A percentile compares a stretch with the other conserved stretches of the same genome.
phyloP scores from a whole-genome alignment of 2,329 filamentous ascomycete species.

The Fusarium sp. region DNA sequence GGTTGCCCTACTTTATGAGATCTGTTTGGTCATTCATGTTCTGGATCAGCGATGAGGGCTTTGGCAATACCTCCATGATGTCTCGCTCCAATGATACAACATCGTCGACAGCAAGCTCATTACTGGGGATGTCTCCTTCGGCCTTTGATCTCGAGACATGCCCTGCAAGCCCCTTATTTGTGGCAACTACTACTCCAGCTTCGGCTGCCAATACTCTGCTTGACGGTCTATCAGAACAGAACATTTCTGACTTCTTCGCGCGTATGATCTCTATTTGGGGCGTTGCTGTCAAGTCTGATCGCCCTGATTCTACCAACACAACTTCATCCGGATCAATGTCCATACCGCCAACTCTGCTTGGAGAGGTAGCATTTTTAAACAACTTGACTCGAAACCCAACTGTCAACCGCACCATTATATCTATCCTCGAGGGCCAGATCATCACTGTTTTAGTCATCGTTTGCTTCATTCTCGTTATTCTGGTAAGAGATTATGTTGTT shows the following conservation, averaged over 20 bases:
- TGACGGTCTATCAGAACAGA: slow-evolving; percentile 46
- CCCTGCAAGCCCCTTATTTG: slow-evolving; percentile 52
- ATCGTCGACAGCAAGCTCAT: slow-evolving; percentile 17
- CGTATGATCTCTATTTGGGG: slow-evolving; percentile 48
- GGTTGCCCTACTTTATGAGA: slow-evolving; percentile 90
- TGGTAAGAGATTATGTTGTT: slow-evolving; percentile 97
- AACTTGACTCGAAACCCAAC: slow-evolving; percentile 75
- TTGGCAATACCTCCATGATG: slow-evolving; percentile 54
- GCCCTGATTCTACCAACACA: slow-evolving; percentile 24
- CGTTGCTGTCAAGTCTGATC: slow-evolving; percentile 40
- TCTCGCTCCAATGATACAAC: slow-evolving; percentile 42
- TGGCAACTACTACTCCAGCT: slow-evolving; percentile 49
- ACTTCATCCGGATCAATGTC: slow-evolving; percentile 23
- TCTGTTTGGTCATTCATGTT: slow-evolving; percentile 94
- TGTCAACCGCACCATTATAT: slow-evolving; percentile 83
- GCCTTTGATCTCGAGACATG: slow-evolving; percentile 48
- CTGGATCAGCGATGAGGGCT: slow-evolving; percentile 87
- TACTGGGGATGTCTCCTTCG: slow-evolving; percentile 49
- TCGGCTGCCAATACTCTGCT: slow-evolving; percentile 49
- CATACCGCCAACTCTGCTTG: slow-evolving; percentile 57
- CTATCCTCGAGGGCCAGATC: slow-evolving; percentile 89
- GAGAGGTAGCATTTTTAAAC: slow-evolving; percentile 67
- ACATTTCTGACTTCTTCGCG: slow-evolving; percentile 50
- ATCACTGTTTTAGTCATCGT: slow-evolving; percentile 93
- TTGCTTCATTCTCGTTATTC: slow-evolving; percentile 94